Evolutionary conservation across 345 rosid genomes (phyloP).

Genomic region (Bruguiera parviflora): DNA sequence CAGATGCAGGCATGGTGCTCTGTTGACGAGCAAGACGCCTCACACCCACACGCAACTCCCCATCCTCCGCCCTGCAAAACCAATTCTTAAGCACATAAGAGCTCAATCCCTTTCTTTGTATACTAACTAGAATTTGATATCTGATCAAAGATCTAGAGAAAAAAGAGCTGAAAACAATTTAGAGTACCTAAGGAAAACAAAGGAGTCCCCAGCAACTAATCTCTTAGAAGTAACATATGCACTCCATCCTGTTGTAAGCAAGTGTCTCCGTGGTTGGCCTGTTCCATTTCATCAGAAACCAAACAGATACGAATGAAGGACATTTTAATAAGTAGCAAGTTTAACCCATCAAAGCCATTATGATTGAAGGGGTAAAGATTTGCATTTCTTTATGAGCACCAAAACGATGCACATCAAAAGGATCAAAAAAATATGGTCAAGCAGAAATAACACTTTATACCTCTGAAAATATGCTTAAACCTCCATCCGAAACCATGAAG

Average conservation of each 20-base stretch:
- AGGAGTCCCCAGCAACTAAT: conserved; percentile 86
- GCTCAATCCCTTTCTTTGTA: not conserved
- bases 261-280: conserved; percentile 97
- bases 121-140: not conserved
- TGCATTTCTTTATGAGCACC: too few species aligned
- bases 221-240: conserved; percentile 87
- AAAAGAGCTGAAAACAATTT: conserved; percentile 3
- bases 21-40: conserved; percentile 69
- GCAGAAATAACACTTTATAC: conserved; percentile 23
- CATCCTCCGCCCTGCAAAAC: conserved; percentile 56
- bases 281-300: not conserved
- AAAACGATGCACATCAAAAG: too few species aligned
- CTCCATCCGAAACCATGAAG: conserved; percentile 93
- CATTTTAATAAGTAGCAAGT: too few species aligned
- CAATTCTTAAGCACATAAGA: not conserved
- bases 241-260: conserved; percentile 97
- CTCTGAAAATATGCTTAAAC: conserved; percentile 94
- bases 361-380: too few species aligned
- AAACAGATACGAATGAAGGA: not conserved
- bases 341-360: too few species aligned
- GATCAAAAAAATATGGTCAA: not conserved
- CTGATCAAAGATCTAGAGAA: not conserved
- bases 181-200: conserved; percentile 77
- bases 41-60: conserved; percentile 79
- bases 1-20: conserved; percentile 75